Conservation (phyloP, 192 early-diverging fungal genomes). For the Coemansia guatemalensis region DNA sequence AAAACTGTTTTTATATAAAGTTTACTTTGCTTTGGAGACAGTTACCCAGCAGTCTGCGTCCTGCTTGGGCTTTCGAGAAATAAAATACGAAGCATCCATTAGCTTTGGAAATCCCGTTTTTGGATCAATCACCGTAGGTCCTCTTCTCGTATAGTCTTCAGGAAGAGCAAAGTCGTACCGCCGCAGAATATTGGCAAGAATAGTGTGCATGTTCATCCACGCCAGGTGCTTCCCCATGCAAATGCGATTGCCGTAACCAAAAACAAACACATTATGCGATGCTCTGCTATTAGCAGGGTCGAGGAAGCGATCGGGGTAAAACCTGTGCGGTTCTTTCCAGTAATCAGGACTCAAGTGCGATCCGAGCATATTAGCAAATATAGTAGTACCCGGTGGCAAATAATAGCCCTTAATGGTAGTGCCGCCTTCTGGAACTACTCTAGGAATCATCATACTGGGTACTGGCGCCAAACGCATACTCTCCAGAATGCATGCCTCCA, state of each 20-base stretch:
- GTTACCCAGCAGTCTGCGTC: conserved; percentile 27
- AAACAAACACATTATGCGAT: conserved; percentile 35
- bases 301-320: conserved; percentile 21
- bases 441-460: conserved; percentile 24
- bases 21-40: conserved; percentile 7
- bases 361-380: conserved; percentile 26
- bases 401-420: conserved; percentile 19
- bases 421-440: conserved; percentile 2
- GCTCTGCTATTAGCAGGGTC: background rate
- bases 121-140: conserved; percentile 14
- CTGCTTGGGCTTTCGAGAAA: conserved; percentile 23
- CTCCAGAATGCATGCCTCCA: conserved; percentile 40
- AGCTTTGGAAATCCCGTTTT: conserved; percentile 10
- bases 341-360: conserved; percentile 13
- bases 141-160: conserved; percentile 2
- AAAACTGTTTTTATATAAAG: conserved; percentile 1
- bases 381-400: conserved; percentile 17
- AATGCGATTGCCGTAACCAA: conserved; percentile 28
- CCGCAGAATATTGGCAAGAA: conserved; percentile 29
- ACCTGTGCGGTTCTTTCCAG: conserved; percentile 20
- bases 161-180: conserved; percentile 23
- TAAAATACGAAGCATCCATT: conserved; percentile 24
- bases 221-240: conserved; percentile 43
- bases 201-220: conserved; percentile 29
- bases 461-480: conserved; percentile 29